Conservation (phyloP, 106 monocot genomes). For the Acorus calamus region DNA sequence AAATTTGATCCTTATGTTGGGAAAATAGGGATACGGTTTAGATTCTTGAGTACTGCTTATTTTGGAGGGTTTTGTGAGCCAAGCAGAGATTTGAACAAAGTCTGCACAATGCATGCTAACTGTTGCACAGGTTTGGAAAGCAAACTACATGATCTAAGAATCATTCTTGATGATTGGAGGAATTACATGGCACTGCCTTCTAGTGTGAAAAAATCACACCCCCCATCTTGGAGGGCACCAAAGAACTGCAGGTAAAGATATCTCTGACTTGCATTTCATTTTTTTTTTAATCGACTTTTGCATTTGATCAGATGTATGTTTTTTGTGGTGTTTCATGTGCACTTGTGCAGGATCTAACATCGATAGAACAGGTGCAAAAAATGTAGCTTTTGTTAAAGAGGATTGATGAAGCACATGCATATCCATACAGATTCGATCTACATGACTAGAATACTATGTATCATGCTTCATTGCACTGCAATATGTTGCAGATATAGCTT, state of each 20-base stretch:
- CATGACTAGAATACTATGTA: no score
- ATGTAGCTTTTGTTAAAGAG: no score
- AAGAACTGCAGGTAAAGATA: constrained; percentile 12
- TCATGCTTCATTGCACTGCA: no score
- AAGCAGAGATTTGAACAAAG: constrained; percentile 17
- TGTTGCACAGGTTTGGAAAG: constrained; percentile 28
- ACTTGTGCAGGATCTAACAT: no score
- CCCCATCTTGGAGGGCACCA: constrained; percentile 21
- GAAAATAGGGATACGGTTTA: constrained; percentile 6
- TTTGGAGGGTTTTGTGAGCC: constrained; percentile 31
- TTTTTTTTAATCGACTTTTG: no score
- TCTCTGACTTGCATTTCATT: no score
- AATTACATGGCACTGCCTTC: constrained; percentile 12
- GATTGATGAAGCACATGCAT: no score
- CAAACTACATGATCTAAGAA: constrained; percentile 29
- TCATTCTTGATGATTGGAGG: constrained; percentile 22
- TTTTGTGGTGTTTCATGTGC: no score
- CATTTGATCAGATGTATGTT: no score
- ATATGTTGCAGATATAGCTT: no score
- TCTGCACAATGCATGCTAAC: constrained; percentile 44
- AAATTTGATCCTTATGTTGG: constrained; percentile 2
- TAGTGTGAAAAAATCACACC: neutral
- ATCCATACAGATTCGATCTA: no score
- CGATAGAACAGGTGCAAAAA: no score
- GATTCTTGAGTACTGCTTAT: constrained; percentile 15